Conservation (phyloP, 495 filamentous ascomycete species). For the Penicillium turbatum region DNA sequence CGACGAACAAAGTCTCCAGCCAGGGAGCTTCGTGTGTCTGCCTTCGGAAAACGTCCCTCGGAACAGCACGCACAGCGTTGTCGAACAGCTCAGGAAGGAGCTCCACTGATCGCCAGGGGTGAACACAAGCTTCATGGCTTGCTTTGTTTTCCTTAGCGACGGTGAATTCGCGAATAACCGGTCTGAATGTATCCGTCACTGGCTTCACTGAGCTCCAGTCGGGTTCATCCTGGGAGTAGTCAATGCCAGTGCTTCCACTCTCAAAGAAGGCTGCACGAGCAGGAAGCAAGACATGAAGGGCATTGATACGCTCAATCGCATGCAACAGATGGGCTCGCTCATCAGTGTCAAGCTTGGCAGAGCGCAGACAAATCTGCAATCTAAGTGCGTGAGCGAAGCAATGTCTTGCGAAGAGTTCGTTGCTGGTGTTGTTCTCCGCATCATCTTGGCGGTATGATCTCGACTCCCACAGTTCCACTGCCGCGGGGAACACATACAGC, state of each 20-base stretch:
- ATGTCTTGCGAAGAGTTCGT: conserved; percentile 38
- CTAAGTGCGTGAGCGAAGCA: conserved; percentile 40
- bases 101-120: conserved; percentile 31
- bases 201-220: conserved; percentile 46
- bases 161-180: conserved; percentile 32
- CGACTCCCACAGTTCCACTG: conserved; percentile 45
- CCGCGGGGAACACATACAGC: conserved; percentile 35
- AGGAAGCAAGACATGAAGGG: conserved; percentile 67
- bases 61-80: conserved; percentile 52
- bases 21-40: conserved; percentile 58
- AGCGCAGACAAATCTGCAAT: conserved; percentile 34
- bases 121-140: conserved; percentile 10
- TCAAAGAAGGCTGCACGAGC: conserved; percentile 53
- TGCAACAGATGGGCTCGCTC: conserved; percentile 36
- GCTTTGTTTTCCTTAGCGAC: conserved; percentile 9
- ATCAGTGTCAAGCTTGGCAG: conserved; percentile 35
- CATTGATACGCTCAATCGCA: conserved; percentile 57
- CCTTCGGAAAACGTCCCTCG: conserved; percentile 49
- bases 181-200: conserved; percentile 38
- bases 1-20: conserved; percentile 62
- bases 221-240: conserved; percentile 42
- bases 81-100: conserved; percentile 28
- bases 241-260: conserved; percentile 40
- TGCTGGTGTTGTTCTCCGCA: conserved; percentile 37
- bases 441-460: conserved; percentile 39